A percentile compares a stretch with the other conserved stretches of the same genome.
Evolutionary conservation across 2,329 filamentous ascomycete genomes (phyloP).

Genomic region (Didymella segeticola): DNA sequence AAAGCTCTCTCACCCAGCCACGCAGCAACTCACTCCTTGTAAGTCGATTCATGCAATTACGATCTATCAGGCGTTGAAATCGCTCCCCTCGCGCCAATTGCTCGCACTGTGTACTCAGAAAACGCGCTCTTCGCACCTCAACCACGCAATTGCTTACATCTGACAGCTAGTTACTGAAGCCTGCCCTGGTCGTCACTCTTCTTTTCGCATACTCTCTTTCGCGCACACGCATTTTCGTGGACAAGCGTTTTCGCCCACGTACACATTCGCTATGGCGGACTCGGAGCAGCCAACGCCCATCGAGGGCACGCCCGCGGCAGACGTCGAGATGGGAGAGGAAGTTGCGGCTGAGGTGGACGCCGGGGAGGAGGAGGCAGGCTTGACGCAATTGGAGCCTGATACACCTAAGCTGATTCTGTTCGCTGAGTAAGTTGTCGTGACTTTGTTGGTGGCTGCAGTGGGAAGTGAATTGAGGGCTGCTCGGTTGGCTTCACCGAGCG

Average conservation of each 20-base stretch:
- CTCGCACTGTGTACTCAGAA: not conserved
- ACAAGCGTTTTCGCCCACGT: not conserved
- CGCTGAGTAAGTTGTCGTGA: constrained; percentile 50
- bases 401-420: constrained; percentile 52
- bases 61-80: not conserved
- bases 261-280: constrained; percentile 37
- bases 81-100: not conserved
- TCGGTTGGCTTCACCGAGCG: too few relatives aligned
- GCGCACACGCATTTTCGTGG: not conserved
- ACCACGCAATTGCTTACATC: not conserved
- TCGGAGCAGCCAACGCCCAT: constrained; percentile 37
- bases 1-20: constrained; percentile 5
- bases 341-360: constrained; percentile 21
- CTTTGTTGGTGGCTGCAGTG: too few relatives aligned
- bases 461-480: too few relatives aligned
- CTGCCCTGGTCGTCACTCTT: not conserved
- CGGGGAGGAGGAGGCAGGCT: constrained; percentile 42
- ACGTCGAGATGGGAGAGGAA: constrained; percentile 59
- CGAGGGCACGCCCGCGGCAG: constrained; percentile 45
- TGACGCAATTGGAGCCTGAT: constrained; percentile 54
- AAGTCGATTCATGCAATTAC: not conserved
- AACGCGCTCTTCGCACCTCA: not conserved
- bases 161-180: not conserved
- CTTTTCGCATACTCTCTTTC: not conserved
- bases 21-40: not conserved